Conservation (phyloP, 495 filamentous ascomycete species). For the Poronia punctata region DNA sequence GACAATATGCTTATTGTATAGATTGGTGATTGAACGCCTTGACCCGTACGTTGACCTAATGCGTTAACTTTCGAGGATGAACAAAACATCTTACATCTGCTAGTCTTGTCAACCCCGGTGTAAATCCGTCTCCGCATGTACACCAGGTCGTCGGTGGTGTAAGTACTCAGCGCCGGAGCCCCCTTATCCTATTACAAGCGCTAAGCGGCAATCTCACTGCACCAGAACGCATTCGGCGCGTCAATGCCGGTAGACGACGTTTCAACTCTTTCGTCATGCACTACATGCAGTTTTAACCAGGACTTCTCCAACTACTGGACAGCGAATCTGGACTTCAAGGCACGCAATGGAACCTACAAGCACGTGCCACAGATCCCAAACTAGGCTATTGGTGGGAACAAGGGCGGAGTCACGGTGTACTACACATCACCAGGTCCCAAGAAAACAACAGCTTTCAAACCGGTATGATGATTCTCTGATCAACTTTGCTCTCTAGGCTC, state of each 20-base stretch:
- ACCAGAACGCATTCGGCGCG: conserved; percentile 3
- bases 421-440: conserved; percentile 31
- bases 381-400: conserved; percentile 23
- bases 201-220: too few relatives aligned
- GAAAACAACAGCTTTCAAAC: conserved; percentile 31
- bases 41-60: conserved; percentile 14
- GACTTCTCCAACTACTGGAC: conserved; percentile 33
- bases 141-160: conserved; percentile 23
- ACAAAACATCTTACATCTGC: background rate
- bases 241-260: conserved; percentile 18
- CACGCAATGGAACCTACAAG: conserved; percentile 30
- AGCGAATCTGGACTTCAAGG: conserved; percentile 27
- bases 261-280: conserved; percentile 15
- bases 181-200: too few relatives aligned
- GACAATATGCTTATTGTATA: background rate
- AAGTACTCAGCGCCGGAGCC: background rate
- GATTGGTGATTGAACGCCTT: conserved; percentile 24
- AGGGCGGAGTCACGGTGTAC: conserved; percentile 36
- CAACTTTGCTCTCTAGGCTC: too few relatives aligned
- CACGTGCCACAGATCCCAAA: conserved; percentile 33
- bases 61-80: background rate
- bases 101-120: conserved; percentile 17
- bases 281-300: conserved; percentile 18
- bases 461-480: conserved; percentile 17
- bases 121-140: conserved; percentile 22